These are phyloP conservation scores for Leccinum laetum DNA, from an alignment of 1,284 basidiomycete species.

Conservation along the genomic window DNA sequence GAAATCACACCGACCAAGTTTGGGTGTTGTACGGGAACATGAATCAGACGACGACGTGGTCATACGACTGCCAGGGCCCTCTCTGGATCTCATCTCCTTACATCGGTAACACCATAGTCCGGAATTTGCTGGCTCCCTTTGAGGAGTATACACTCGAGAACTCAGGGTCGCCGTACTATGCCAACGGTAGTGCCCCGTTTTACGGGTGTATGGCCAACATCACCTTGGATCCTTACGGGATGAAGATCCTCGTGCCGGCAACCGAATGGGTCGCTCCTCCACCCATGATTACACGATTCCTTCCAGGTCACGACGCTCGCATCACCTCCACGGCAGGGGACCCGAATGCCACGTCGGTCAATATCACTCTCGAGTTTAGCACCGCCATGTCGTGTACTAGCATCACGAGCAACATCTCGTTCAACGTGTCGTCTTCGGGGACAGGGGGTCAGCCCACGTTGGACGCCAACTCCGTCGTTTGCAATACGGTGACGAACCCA, in stretches of 20 bases:
- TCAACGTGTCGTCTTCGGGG: constrained; percentile 74
- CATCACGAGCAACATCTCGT: constrained; percentile 23
- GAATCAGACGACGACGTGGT: constrained; percentile 69
- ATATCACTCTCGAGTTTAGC: too few relatives aligned
- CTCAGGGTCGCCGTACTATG: constrained; percentile 61
- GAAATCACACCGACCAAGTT: constrained; percentile 62
- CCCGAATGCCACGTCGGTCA: too few relatives aligned
- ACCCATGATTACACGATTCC: constrained; percentile 77
- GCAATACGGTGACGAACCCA: constrained; percentile 45
- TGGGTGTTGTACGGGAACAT: constrained; percentile 87
- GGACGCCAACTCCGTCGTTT: constrained; percentile 42
- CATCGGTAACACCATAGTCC: constrained; percentile 54
- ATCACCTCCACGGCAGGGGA: constrained; percentile 47
- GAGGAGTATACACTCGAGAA: constrained; percentile 70
- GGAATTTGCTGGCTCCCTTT: constrained; percentile 82
- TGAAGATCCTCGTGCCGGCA: constrained; percentile 77
- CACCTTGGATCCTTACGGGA: constrained; percentile 73
- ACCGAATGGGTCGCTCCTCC: constrained; percentile 67
- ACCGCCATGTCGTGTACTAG: too few relatives aligned
- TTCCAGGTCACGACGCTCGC: constrained; percentile 84
- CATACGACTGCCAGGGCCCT: constrained; percentile 53
- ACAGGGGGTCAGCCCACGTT: constrained; percentile 57
- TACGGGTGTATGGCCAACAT: constrained; percentile 71
- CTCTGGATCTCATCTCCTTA: constrained; percentile 83
- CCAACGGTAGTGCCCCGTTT: constrained; percentile 57